A percentile compares a stretch with the other conserved stretches of the same genome.
Evolutionary conservation across 2,329 filamentous ascomycete species (phyloP).

Genomic region (Monilinia vaccinii-corymbosi): DNA sequence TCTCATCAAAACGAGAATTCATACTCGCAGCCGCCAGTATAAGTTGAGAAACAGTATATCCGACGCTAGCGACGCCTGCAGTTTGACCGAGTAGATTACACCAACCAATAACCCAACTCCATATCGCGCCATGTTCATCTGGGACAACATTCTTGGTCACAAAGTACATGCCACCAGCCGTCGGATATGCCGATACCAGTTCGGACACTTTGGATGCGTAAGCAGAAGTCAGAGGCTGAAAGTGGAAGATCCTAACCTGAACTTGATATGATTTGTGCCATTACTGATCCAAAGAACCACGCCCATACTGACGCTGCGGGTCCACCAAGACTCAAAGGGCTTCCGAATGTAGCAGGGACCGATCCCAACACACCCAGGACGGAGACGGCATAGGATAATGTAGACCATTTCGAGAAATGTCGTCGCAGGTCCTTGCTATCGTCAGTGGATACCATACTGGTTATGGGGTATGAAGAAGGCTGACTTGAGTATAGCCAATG

Average conservation of each 20-base stretch:
- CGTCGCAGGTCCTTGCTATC: conserved; percentile 44
- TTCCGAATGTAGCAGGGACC: conserved; percentile 53
- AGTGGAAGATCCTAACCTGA: conserved; percentile 35
- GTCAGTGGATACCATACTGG: neutral
- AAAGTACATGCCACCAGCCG: conserved; percentile 60
- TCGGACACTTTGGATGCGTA: conserved; percentile 42
- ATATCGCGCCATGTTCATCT: conserved; percentile 49
- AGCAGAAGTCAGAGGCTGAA: neutral
- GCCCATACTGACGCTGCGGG: conserved; percentile 57
- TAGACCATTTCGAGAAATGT: conserved; percentile 59
- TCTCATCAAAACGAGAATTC: conserved; percentile 45
- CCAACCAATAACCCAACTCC: conserved; percentile 60
- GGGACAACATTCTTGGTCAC: conserved; percentile 58
- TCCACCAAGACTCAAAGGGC: conserved; percentile 48
- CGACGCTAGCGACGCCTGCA: conserved; percentile 52
- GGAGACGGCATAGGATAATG: conserved; percentile 56
- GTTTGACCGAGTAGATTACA: conserved; percentile 57
- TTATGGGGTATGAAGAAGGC: conserved; percentile 5
- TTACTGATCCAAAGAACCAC: conserved; percentile 54
- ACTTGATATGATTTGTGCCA: conserved; percentile 55
- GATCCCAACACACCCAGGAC: conserved; percentile 57
- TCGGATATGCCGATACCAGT: conserved; percentile 57
- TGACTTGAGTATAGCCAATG: conserved; percentile 54
- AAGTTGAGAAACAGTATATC: conserved; percentile 56
- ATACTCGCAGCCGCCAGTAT: conserved; percentile 51